These are phyloP conservation scores for Linderina pennispora DNA, from an alignment of 192 early-diverging fungal genomes.

Conservation along the genomic window DNA sequence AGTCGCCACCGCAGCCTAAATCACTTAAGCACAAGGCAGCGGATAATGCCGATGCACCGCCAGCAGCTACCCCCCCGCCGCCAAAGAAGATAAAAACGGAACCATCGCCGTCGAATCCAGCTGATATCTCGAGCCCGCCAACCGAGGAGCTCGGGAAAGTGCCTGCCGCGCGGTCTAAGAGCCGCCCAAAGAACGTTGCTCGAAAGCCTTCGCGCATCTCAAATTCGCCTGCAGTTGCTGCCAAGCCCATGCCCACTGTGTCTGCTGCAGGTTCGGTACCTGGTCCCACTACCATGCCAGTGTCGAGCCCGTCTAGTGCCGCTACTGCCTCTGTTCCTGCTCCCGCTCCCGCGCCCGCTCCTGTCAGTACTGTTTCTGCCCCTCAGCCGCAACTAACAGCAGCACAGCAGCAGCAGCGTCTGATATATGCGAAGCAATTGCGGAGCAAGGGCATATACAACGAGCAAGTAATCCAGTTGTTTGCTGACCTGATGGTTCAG, in stretches of 20 bases:
- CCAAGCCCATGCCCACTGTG: constrained; percentile 6
- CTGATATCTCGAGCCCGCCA: not conserved
- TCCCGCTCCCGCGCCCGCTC: constrained; percentile 1
- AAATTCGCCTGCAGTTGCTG: constrained; percentile 31
- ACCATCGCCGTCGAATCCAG: not conserved
- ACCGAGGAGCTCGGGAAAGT: constrained; percentile 21
- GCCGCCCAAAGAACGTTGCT: constrained; percentile 11
- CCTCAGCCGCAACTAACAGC: constrained; percentile 1
- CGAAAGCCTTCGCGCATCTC: constrained; percentile 18
- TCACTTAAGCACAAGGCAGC: constrained; percentile 28
- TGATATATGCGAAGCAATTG: not conserved
- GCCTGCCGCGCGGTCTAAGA: constrained; percentile 21
- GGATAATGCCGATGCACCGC: constrained; percentile 1
- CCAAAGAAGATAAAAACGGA: constrained; percentile 25
- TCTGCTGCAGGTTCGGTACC: not conserved
- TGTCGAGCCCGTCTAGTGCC: not conserved
- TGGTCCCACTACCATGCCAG: constrained; percentile 1
- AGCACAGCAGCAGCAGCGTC: not conserved
- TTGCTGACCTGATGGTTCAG: constrained; percentile 3
- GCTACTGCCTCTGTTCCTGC: not conserved
- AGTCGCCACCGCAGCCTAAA: constrained; percentile 19
- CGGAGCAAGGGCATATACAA: constrained; percentile 10
- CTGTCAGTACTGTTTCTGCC: not conserved
- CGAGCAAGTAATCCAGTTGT: constrained; percentile 1
- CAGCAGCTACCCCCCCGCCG: not conserved